phyloP scores from a whole-genome alignment of 129 eudicot species.

The Ambrosia artemisiifolia region DNA sequence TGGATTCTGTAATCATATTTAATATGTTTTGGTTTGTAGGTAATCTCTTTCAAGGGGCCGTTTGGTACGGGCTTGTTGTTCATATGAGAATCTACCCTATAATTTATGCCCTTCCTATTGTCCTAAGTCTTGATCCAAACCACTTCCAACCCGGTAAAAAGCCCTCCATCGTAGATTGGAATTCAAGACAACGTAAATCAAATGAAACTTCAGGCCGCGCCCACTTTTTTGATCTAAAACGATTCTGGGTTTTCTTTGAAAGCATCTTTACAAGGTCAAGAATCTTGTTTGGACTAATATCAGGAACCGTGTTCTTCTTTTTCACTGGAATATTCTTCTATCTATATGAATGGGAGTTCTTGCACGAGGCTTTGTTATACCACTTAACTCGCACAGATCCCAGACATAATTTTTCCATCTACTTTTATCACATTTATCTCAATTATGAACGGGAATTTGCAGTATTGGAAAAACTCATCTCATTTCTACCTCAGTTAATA shows the following conservation, averaged over 20 bases:
- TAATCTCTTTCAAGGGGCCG: conserved; percentile 65
- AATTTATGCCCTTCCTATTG: conserved; percentile 77
- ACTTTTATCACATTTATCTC: conserved; percentile 91
- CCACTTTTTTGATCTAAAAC: background rate
- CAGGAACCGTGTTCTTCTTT: conserved; percentile 68
- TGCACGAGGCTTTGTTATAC: conserved; percentile 84
- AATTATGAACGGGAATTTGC: conserved; percentile 70
- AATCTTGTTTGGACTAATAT: conserved; percentile 60
- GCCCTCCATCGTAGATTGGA: conserved; percentile 66
- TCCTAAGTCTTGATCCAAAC: conserved; percentile 65
- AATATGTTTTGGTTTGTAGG: conserved; percentile 39
- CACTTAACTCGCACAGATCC: conserved; percentile 98
- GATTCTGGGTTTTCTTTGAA: conserved; percentile 28
- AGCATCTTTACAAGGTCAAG: conserved; percentile 61
- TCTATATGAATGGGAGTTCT: conserved; percentile 80
- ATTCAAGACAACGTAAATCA: conserved; percentile 28
- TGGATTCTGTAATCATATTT: background rate
- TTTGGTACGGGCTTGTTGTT: conserved; percentile 97
- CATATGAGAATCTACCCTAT: conserved; percentile 95
- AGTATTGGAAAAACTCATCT: conserved; percentile 62
- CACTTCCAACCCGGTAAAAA: conserved; percentile 52
- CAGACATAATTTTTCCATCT: conserved; percentile 88
- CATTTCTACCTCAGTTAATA: conserved; percentile 85
- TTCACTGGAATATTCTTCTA: conserved; percentile 64
- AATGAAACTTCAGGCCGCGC: conserved; percentile 16